Percentiles rank a stretch among this genome's conserved stretches.
phyloP scores from a whole-genome alignment of 2,329 filamentous ascomycete species.

The Aspergillus tanneri region DNA sequence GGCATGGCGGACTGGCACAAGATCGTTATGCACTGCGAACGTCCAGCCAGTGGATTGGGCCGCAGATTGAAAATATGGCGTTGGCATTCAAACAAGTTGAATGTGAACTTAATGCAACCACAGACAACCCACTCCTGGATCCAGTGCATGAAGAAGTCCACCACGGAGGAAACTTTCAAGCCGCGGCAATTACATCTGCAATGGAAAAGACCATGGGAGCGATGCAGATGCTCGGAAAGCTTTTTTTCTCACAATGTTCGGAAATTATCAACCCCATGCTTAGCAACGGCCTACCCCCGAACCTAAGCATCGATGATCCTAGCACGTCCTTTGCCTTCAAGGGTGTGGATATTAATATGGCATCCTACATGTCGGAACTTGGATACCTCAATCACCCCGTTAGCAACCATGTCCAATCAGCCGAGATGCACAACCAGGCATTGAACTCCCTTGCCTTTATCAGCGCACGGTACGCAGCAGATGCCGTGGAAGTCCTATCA shows the following conservation, averaged over 20 bases:
- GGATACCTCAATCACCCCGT: conserved; percentile 62
- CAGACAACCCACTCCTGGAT: conserved; percentile 65
- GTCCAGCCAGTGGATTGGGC: conserved; percentile 66
- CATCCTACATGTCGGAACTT: conserved; percentile 62
- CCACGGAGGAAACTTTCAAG: conserved; percentile 68
- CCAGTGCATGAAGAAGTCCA: conserved; percentile 44
- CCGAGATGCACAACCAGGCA: conserved; percentile 66
- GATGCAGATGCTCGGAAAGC: conserved; percentile 56
- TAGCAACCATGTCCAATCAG: conserved; percentile 60
- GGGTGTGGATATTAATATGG: conserved; percentile 64
- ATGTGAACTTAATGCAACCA: conserved; percentile 64
- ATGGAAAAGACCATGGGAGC: conserved; percentile 59
- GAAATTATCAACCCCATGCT: conserved; percentile 62
- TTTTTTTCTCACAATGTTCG: conserved; percentile 61
- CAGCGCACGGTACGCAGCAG: conserved; percentile 55
- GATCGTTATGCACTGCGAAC: conserved; percentile 66
- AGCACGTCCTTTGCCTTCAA: conserved; percentile 60
- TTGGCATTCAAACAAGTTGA: conserved; percentile 58
- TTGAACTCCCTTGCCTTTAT: conserved; percentile 65
- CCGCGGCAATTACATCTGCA: conserved; percentile 59
- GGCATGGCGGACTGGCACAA: conserved; percentile 47
- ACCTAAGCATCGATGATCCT: conserved; percentile 60
- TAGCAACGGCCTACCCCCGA: conserved; percentile 62
- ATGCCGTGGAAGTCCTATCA: conserved; percentile 55
- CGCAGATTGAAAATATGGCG: conserved; percentile 61